Conservation (phyloP, 1,284 basidiomycete species). For the Apiotrichum laibachii region DNA sequence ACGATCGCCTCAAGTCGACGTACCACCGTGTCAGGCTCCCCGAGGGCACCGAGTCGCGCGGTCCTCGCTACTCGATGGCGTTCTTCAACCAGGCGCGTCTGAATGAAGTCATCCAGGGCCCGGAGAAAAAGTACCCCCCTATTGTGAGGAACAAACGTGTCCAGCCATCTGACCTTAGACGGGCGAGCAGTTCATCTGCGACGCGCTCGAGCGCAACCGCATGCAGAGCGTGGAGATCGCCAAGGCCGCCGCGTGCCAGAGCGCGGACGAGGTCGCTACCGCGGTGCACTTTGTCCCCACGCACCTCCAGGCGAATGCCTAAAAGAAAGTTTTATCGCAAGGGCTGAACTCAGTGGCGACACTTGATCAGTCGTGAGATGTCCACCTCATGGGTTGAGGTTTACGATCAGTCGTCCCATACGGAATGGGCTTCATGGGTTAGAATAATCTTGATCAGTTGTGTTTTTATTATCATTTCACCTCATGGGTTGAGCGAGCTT, state of each 20-base stretch:
- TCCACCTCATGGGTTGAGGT: slow-evolving; percentile 1
- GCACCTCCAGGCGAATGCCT: slow-evolving; percentile 17
- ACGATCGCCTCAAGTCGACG: slow-evolving; percentile 37
- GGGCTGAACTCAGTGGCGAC: background rate
- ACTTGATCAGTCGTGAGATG: slow-evolving; percentile 3
- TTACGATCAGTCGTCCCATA: background rate
- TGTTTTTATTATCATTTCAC: background rate
- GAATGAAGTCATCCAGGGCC: slow-evolving; percentile 33
- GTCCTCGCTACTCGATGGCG: slow-evolving; percentile 34
- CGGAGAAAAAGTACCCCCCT: slow-evolving; percentile 32
- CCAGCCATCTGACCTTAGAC: slow-evolving; percentile 19
- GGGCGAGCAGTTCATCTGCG: slow-evolving; percentile 32
- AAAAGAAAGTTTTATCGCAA: background rate
- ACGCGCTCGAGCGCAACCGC: slow-evolving; percentile 33
- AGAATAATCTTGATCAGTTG: background rate
- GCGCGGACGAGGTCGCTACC: slow-evolving; percentile 20
- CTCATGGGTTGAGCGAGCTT: slow-evolving; percentile 1
- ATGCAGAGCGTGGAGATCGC: slow-evolving; percentile 38
- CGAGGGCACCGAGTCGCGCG: slow-evolving; percentile 24
- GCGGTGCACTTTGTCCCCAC: slow-evolving; percentile 33
- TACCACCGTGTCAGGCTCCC: slow-evolving; percentile 39
- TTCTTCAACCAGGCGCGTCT: slow-evolving; percentile 40
- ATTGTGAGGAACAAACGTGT: slow-evolving; percentile 24
- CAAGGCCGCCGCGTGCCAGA: slow-evolving; percentile 16
- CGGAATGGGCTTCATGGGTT: background rate